Percentiles rank a stretch among this genome's conserved stretches.
These are phyloP conservation scores for Fragaria nilgerrensis DNA, from an alignment of 306 rosid species.

Conservation along the genomic window DNA sequence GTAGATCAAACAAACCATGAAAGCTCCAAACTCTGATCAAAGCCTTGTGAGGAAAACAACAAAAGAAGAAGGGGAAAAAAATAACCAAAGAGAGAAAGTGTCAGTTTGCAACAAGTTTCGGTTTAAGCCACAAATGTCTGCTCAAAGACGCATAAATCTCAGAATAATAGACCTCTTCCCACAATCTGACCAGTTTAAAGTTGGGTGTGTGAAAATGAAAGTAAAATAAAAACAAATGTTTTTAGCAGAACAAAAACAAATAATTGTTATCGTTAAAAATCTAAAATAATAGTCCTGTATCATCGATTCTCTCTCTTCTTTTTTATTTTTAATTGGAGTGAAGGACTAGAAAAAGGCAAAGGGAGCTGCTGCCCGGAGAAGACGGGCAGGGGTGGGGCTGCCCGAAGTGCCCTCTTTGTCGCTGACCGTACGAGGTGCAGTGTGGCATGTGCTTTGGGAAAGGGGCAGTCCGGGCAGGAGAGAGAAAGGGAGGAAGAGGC, in stretches of 20 bases:
- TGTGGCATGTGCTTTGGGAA: not conserved
- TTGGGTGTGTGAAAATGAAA: constrained; percentile 22
- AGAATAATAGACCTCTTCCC: constrained; percentile 35
- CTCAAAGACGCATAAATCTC: constrained; percentile 58
- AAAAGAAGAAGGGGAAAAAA: not conserved
- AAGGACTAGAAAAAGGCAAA: constrained; percentile 30
- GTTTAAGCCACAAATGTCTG: constrained; percentile 61
- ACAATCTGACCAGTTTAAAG: constrained; percentile 60
- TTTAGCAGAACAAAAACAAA: not conserved
- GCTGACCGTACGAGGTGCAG: constrained; percentile 20
- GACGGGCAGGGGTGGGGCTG: constrained; percentile 38
- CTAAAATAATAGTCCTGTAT: constrained; percentile 14
- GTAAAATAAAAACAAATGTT: not conserved
- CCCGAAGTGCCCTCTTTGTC: constrained; percentile 30
- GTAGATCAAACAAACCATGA: constrained; percentile 34
- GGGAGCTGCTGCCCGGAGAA: constrained; percentile 39
- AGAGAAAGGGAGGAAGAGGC: constrained; percentile 23
- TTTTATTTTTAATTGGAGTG: constrained; percentile 19
- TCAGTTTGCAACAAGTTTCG: constrained; percentile 34
- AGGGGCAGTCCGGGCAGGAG: constrained; percentile 43
- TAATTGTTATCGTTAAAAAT: constrained; percentile 10
- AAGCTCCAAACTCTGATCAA: constrained; percentile 33
- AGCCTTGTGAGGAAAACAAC: not conserved
- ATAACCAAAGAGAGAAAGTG: not conserved
- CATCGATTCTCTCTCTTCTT: constrained; percentile 32